phyloP scores from a whole-genome alignment of 371 early-diverging fungal genomes.

The Racocetra persica region DNA sequence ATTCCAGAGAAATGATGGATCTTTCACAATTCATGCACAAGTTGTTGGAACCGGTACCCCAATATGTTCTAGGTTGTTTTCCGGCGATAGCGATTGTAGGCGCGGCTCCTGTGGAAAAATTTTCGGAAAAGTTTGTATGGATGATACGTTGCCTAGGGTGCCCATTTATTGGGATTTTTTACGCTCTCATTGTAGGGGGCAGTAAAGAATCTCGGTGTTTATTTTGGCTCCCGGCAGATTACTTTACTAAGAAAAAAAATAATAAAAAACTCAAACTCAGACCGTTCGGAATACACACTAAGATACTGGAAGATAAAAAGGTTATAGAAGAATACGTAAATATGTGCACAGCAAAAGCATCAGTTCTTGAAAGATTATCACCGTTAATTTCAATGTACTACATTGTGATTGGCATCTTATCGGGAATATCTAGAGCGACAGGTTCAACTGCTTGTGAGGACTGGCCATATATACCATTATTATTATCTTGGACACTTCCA shows the following conservation, averaged over 20 bases:
- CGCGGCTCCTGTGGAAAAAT: not conserved
- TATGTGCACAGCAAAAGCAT: constrained; percentile 12
- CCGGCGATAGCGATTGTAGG: constrained; percentile 22
- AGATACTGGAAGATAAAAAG: not conserved
- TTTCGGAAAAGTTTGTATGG: not conserved
- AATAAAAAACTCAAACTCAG: not conserved
- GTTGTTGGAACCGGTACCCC: not conserved
- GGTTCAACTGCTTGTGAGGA: not conserved
- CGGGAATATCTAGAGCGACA: constrained; percentile 8
- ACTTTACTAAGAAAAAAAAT: not conserved
- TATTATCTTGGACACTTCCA: constrained; percentile 11
- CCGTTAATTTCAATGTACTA: constrained; percentile 8
- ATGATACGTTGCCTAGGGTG: not conserved
- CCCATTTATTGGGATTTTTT: constrained; percentile 18
- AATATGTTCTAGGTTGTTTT: constrained; percentile 14
- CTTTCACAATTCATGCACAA: no score
- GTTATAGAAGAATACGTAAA: not conserved
- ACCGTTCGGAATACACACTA: constrained; percentile 16
- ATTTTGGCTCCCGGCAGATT: constrained; percentile 2
- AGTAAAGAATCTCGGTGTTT: no score
- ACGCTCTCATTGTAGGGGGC: not conserved
- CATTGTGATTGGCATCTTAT: not conserved
- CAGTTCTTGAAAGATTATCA: not conserved
- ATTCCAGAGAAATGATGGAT: no score
- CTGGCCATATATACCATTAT: constrained; percentile 30